These are phyloP conservation scores for Syncephalastrum contaminatum DNA, from an alignment of 371 early-diverging fungal species.

Conservation along the genomic window DNA sequence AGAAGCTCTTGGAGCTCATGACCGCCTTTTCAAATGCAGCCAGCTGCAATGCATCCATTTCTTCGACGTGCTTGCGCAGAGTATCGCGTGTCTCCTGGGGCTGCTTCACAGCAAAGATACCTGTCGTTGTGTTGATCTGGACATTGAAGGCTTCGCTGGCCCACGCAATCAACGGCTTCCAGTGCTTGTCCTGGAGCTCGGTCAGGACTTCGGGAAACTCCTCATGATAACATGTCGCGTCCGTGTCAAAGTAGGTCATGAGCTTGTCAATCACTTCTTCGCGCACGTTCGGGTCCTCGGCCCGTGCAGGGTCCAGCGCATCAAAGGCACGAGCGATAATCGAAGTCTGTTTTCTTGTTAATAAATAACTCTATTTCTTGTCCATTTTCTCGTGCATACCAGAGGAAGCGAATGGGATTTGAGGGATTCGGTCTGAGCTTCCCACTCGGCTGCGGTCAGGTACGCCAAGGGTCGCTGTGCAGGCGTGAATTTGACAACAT, in stretches of 20 bases:
- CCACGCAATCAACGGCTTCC: constrained; percentile 86
- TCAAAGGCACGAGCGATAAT: constrained; percentile 83
- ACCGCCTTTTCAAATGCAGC: constrained; percentile 91
- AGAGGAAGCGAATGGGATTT: constrained; percentile 87
- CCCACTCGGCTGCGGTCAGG: constrained; percentile 93
- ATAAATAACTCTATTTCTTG: background rate
- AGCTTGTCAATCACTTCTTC: constrained; percentile 73
- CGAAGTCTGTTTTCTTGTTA: constrained; percentile 66
- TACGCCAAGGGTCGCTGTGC: constrained; percentile 67
- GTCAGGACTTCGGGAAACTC: constrained; percentile 74
- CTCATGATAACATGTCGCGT: constrained; percentile 87
- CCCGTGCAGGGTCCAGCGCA: constrained; percentile 50
- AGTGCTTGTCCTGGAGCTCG: constrained; percentile 76
- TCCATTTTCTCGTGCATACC: constrained; percentile 40
- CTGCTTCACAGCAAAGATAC: constrained; percentile 72
- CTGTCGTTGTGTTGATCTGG: constrained; percentile 70
- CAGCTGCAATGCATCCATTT: constrained; percentile 68
- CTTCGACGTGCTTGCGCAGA: constrained; percentile 53
- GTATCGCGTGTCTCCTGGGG: constrained; percentile 54
- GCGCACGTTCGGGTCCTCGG: constrained; percentile 44
- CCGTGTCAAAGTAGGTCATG: constrained; percentile 82
- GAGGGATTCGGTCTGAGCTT: constrained; percentile 73
- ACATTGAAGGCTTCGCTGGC: constrained; percentile 61
- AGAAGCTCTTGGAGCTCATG: constrained; percentile 86
- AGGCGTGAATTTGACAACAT: constrained; percentile 59